Base-by-base conservation (phyloP, 176 grass and related monocot species). In the Pharus latifolius region DNA sequence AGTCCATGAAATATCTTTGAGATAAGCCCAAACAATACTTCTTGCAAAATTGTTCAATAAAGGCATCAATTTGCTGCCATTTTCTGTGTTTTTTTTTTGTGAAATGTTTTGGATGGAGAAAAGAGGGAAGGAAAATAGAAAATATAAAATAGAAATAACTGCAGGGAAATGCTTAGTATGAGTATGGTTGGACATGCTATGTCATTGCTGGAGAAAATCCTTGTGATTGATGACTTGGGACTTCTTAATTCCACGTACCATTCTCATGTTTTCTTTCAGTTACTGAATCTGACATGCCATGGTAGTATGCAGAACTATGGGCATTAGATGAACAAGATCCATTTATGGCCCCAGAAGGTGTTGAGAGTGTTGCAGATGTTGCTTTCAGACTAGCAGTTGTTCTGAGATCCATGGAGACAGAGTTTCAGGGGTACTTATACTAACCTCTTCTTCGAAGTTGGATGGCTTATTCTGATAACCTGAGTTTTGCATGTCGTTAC, bases 281-380 rank as follows among this genome's bases (percentile, higher is more conserved):
- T 38, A 38, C n/a, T 38, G 8, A 38, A 38, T 56, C 70, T 60
- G 57, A 60, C 42, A 33, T 60, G 53, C 38, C 70, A 74, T 54
- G 6, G 30, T 64, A 86, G 83, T 86, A 86, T 72, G 34, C 83
- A 38, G 83, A 86, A 29, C 60, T 77, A 53, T 86, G 83, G 83
- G 63, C 76, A 22, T 30, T 81, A 50, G 83, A 86, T 72, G 71
- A 86, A 35, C 76, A 81, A 69, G 65, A 86, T 72, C 83, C 83
- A 56, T 86, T 76, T 41, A 30, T 77, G 27, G 45, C 70, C 56
- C 77, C 83, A 17, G 83, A 86, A 77, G 83, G 83, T 30, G 83
- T 77, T 46, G 83, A 86, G 63, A 81, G 83, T 86, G 83, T 81
- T 41, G 77, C 70, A 33, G 65, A 86, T 42, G 83, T 86, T 48